Evolutionary conservation across 2,329 filamentous ascomycete species (phyloP).

Genomic region (Ophiostoma australiae): DNA sequence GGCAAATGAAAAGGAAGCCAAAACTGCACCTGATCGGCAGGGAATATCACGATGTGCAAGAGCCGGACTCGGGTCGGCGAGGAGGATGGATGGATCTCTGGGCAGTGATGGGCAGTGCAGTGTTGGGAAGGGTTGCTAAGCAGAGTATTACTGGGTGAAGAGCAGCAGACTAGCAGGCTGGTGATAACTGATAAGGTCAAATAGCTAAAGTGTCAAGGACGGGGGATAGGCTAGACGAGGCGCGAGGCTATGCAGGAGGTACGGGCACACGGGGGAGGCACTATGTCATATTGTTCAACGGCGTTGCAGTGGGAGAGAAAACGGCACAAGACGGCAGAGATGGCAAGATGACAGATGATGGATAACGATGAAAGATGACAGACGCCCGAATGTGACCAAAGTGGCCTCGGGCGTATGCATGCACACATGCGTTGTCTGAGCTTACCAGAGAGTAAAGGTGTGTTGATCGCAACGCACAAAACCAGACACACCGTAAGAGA

Average conservation of each 20-base stretch:
- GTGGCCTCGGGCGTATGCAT: neutral
- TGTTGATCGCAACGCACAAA: neutral
- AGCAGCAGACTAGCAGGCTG: too few relatives aligned
- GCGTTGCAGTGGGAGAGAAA: neutral
- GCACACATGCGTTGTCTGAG: neutral
- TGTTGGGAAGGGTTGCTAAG: too few relatives aligned
- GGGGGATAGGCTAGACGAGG: neutral
- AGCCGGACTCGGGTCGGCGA: neutral
- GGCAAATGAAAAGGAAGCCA: neutral
- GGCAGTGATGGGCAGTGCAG: neutral
- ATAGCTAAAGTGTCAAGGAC: neutral
- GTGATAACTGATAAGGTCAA: too few relatives aligned
- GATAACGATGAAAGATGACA: neutral
- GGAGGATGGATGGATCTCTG: neutral
- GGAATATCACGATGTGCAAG: conserved; percentile 1
- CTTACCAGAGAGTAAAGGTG: neutral
- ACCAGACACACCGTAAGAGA: neutral
- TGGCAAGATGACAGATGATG: neutral
- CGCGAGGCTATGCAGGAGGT: neutral
- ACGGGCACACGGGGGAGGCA: neutral
- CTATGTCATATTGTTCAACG: neutral
- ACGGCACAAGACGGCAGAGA: neutral
- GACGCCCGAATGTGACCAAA: neutral
- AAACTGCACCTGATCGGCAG: neutral
- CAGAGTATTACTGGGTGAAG: too few relatives aligned